Conservation (phyloP, 192 early-diverging fungal genomes). For the Podila epicladia region DNA sequence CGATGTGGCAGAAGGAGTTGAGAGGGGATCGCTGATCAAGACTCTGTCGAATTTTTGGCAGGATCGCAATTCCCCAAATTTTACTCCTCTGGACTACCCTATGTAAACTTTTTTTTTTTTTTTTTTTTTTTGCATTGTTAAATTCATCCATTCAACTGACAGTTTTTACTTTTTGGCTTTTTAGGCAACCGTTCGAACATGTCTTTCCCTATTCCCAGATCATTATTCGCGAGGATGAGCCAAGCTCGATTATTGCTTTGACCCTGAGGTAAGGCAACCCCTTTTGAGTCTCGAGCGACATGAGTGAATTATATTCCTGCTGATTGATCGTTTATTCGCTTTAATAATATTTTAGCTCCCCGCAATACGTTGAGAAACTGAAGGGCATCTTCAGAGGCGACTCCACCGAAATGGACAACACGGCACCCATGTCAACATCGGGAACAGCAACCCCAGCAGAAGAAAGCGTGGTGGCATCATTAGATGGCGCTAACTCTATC, state of each 20-base stretch:
- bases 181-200: conserved; percentile 80
- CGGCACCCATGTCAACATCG: conserved; percentile 33
- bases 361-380: conserved; percentile 76
- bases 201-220: conserved; percentile 87
- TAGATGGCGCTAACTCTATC: conserved; percentile 11
- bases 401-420: conserved; percentile 6
- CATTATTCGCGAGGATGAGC: conserved; percentile 91
- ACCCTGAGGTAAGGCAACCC: conserved; percentile 64
- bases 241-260: conserved; percentile 93
- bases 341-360: conserved; percentile 54
- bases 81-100: conserved; percentile 78
- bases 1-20: conserved; percentile 37
- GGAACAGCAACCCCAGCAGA: conserved; percentile 41
- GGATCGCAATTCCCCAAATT: conserved; percentile 69
- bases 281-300: no score
- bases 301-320: neutral
- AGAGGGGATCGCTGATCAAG: conserved; percentile 74
- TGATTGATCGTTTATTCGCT: neutral
- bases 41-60: conserved; percentile 80
- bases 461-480: conserved; percentile 12
- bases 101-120: conserved; percentile 59
- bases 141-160: neutral
- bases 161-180: neutral
- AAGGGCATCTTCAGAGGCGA: conserved; percentile 39
- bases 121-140: neutral